Evolutionary conservation across 768 basidiomycete genomes (phyloP), one percentile per base, ranked within the genome.

Genomic region (Tulasnella sp.): DNA sequence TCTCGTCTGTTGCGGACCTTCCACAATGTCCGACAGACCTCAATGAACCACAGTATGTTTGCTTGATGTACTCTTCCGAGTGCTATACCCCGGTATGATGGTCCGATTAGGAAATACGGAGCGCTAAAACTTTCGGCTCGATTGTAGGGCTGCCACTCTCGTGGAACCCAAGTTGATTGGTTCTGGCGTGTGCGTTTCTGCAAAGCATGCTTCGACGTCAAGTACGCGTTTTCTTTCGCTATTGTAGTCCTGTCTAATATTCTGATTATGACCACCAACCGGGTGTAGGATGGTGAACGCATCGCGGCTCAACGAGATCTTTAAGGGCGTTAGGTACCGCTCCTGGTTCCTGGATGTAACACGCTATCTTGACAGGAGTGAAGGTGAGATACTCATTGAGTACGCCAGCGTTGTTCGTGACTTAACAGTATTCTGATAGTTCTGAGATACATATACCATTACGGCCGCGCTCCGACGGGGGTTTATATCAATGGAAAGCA

Each of bases 31-130:
- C 78, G 24, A 34, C 41, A 5, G 81, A 81, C 60, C 44, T 81
- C 28, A 58, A 64, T 5, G 81, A 81, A 44, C 81, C 75, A 16
- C 60, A 81, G 44, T 81, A 79, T 50, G 81, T 80, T 46, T 31
- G 44, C 31, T 75, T 80, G n/a, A 75, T 81, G 42, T 81, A 81
- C 50, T 72, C 46, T 24, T 54, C 28, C 31, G 34, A 44, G 24
- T 81, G 81, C 40, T 28, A 80, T 34, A 80, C 54, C 28, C 28
- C 7, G 31, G 58, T 64, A 28, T 12, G 60, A 40, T 31, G 46
- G 28, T 22, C 50, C 2, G 24, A 31, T 16, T 2, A 44, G 1
- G n/a, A 24, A 11, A 5, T 24, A 34, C 37, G 24, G 37, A 46
- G 2, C 1, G 28, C 2, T 16, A 2, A 77, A 37, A 42, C 34